Evolutionary conservation across 1,284 basidiomycete species (phyloP).

Genomic region (Schizophyllum amplum): DNA sequence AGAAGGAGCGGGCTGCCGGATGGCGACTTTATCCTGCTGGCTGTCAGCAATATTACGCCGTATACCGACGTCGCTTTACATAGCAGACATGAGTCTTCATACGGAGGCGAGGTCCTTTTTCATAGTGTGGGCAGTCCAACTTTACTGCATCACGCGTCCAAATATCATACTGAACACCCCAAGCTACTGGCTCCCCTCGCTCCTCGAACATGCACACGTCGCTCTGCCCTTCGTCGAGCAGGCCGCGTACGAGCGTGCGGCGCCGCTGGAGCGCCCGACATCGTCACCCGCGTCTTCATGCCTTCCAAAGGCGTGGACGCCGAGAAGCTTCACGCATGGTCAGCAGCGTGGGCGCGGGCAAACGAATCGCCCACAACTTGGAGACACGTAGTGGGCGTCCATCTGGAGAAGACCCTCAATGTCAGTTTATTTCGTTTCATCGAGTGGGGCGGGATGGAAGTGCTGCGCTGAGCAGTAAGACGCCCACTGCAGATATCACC

Average conservation of each 20-base stretch:
- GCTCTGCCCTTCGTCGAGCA: slow-evolving; percentile 40
- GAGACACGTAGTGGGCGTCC: slow-evolving; percentile 11
- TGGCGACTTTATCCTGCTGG: slow-evolving; percentile 22
- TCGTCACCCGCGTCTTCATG: slow-evolving; percentile 38
- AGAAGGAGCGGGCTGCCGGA: neutral
- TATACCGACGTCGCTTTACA: slow-evolving; percentile 31
- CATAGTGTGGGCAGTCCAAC: slow-evolving; percentile 26
- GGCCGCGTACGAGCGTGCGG: slow-evolving; percentile 28
- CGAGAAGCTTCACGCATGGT: slow-evolving; percentile 18
- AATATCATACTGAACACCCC: neutral
- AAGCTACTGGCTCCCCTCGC: slow-evolving; percentile 36
- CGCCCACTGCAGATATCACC: no score
- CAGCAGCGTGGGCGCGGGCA: slow-evolving; percentile 11
- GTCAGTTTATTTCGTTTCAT: slow-evolving; percentile 22
- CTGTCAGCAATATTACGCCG: slow-evolving; percentile 17
- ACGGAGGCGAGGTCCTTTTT: slow-evolving; percentile 35
- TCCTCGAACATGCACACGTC: slow-evolving; percentile 30
- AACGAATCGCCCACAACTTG: slow-evolving; percentile 11
- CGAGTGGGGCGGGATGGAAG: slow-evolving; percentile 33
- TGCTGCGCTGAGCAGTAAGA: slow-evolving; percentile 9
- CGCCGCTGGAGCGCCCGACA: slow-evolving; percentile 30
- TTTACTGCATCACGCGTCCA: no score
- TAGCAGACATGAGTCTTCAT: slow-evolving; percentile 26
- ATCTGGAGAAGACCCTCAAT: slow-evolving; percentile 14
- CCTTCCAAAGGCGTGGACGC: slow-evolving; percentile 30